phyloP scores from a whole-genome alignment of 2,329 filamentous ascomycete genomes.

The Cladobotryum mycophilum region DNA sequence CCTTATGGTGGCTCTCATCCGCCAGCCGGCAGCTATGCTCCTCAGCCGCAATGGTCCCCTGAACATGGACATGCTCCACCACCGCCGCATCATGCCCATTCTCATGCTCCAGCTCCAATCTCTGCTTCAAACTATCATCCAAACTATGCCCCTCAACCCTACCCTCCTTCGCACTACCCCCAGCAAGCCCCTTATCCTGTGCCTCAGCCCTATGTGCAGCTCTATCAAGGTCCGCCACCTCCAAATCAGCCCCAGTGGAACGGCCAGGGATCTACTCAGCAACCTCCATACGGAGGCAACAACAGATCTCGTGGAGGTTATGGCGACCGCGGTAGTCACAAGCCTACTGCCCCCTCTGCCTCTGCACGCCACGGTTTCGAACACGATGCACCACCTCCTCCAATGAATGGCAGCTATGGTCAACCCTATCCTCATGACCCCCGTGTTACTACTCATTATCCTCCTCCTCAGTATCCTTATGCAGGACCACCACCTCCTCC shows the following conservation, averaged over 20 bases:
- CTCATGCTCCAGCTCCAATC: slow-evolving; percentile 42
- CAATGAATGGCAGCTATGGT: slow-evolving; percentile 30
- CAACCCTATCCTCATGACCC: slow-evolving; percentile 37
- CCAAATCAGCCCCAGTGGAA: slow-evolving; percentile 30
- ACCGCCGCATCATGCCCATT: slow-evolving; percentile 32
- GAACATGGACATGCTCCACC: slow-evolving; percentile 28
- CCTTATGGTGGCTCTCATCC: slow-evolving; percentile 29
- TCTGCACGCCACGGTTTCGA: slow-evolving; percentile 30
- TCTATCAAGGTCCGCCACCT: slow-evolving; percentile 31
- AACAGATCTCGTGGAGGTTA: slow-evolving; percentile 39
- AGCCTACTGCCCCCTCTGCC: slow-evolving; percentile 24
- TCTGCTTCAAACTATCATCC: slow-evolving; percentile 52
- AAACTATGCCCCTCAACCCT: slow-evolving; percentile 52
- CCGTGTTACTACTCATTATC: slow-evolving; percentile 30
- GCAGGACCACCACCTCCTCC: slow-evolving; percentile 34
- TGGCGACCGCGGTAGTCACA: slow-evolving; percentile 38
- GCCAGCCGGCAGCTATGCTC: slow-evolving; percentile 31
- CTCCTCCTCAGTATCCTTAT: slow-evolving; percentile 29
- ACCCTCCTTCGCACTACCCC: slow-evolving; percentile 35
- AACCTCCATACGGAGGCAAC: slow-evolving; percentile 19
- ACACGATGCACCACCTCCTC: slow-evolving; percentile 26
- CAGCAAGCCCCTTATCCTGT: slow-evolving; percentile 40
- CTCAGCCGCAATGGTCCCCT: slow-evolving; percentile 36
- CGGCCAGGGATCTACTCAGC: slow-evolving; percentile 28
- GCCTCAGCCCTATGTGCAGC: slow-evolving; percentile 31